phyloP scores from a whole-genome alignment of 2,329 filamentous ascomycete species.

The Diaporthe destruens region DNA sequence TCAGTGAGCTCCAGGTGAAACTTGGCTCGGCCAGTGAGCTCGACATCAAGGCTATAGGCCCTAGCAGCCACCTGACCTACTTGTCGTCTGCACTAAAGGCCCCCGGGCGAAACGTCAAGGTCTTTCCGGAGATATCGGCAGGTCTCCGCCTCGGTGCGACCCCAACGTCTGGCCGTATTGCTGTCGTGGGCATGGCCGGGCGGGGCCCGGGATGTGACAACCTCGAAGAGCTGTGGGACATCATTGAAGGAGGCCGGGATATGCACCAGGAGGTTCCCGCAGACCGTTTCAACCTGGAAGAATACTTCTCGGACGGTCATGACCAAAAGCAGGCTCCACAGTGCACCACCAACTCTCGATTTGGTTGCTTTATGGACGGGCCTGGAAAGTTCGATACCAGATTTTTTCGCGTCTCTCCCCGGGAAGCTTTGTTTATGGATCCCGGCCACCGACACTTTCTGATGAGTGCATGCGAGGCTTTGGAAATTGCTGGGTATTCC shows the following conservation, averaged over 20 bases:
- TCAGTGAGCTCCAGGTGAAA: neutral
- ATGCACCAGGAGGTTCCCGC: slow-evolving; percentile 40
- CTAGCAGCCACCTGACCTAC: neutral
- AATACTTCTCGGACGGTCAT: neutral
- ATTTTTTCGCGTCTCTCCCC: slow-evolving; percentile 15
- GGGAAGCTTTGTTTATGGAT: slow-evolving; percentile 7
- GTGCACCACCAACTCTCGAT: neutral
- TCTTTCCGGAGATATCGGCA: no score
- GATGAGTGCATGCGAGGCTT: slow-evolving; percentile 10
- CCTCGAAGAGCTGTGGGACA: neutral
- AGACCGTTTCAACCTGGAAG: neutral
- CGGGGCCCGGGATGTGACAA: neutral
- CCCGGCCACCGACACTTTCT: neutral
- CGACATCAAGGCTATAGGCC: neutral
- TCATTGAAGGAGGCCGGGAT: slow-evolving; percentile 43
- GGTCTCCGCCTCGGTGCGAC: neutral
- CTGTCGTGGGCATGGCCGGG: neutral
- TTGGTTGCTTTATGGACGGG: slow-evolving; percentile 1
- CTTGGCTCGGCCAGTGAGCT: neutral
- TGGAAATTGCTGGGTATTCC: slow-evolving; percentile 5
- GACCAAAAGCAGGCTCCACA: no score
- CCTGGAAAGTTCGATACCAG: neutral
- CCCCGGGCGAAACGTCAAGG: no score
- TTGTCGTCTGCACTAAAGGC: neutral
- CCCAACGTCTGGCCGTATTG: neutral